phyloP scores from a whole-genome alignment of 306 rosid genomes.

The Alnus rubra region DNA sequence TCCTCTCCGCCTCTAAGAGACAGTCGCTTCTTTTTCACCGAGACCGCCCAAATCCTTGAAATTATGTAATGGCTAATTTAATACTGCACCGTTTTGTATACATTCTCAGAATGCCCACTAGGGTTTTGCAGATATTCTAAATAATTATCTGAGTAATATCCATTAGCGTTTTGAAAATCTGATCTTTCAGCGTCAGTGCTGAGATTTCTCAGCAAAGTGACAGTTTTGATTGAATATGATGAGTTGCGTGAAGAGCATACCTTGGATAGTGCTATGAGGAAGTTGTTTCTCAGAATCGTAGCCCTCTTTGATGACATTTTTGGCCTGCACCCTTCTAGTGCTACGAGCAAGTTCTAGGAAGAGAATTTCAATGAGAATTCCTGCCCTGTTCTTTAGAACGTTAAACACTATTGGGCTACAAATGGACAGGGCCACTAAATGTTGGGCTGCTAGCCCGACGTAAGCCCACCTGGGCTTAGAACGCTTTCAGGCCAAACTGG shows the following conservation, averaged over 20 bases:
- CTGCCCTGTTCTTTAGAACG: no score
- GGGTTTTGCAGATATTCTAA: constrained; percentile 32
- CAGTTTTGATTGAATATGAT: constrained; percentile 17
- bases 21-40: background rate
- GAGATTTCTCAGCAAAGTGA: constrained; percentile 33
- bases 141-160: constrained; percentile 28
- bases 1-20: background rate
- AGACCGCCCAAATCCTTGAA: no score
- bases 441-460: no score
- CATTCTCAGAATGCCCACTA: constrained; percentile 10
- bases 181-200: constrained; percentile 45
- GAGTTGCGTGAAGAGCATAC: constrained; percentile 9
- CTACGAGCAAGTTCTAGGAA: background rate
- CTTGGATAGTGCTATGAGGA: constrained; percentile 25
- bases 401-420: no score
- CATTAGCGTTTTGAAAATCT: constrained; percentile 31
- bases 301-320: constrained; percentile 37
- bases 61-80: no score
- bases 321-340: background rate
- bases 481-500: no score
- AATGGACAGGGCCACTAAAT: background rate
- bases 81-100: no score
- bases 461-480: no score
- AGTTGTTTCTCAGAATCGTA: constrained; percentile 24
- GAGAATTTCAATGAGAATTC: background rate